Percentiles rank a stretch among this genome's conserved stretches.
These are phyloP conservation scores for Cymbopogon flexuosus DNA, from an alignment of 202 grass and related monocot species.

Conservation along the genomic window DNA sequence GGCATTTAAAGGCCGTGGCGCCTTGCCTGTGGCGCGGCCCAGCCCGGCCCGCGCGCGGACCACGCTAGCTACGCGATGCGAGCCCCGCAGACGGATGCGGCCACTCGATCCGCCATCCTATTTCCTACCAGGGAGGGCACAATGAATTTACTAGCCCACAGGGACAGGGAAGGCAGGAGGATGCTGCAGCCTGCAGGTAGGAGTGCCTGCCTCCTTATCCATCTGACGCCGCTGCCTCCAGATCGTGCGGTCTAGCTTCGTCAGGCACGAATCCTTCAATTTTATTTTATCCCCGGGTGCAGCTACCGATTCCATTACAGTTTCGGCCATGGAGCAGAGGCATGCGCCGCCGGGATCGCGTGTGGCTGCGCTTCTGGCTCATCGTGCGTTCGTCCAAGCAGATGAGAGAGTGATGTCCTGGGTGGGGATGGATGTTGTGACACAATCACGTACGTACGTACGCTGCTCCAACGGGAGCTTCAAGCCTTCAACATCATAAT, in stretches of 20 bases:
- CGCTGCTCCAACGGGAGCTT: too few species aligned
- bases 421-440: too few species aligned
- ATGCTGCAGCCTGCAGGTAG: background rate
- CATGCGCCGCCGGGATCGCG: background rate
- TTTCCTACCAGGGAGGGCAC: background rate
- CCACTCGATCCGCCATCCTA: conserved; percentile 3
- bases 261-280: background rate
- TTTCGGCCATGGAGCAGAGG: background rate
- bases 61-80: background rate
- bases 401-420: too few species aligned
- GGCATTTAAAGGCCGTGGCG: conserved; percentile 32
- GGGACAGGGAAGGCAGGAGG: background rate
- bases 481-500: too few species aligned
- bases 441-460: too few species aligned
- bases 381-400: too few species aligned
- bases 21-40: too few species aligned
- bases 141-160: background rate
- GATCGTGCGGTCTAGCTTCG: background rate
- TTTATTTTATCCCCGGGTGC: background rate
- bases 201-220: background rate
- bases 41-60: too few species aligned
- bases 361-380: background rate
- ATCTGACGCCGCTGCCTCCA: background rate
- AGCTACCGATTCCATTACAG: background rate
- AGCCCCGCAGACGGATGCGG: background rate